Base-by-base conservation (phyloP, 2,329 filamentous ascomycete species). In the Trichoderma koningii region DNA sequence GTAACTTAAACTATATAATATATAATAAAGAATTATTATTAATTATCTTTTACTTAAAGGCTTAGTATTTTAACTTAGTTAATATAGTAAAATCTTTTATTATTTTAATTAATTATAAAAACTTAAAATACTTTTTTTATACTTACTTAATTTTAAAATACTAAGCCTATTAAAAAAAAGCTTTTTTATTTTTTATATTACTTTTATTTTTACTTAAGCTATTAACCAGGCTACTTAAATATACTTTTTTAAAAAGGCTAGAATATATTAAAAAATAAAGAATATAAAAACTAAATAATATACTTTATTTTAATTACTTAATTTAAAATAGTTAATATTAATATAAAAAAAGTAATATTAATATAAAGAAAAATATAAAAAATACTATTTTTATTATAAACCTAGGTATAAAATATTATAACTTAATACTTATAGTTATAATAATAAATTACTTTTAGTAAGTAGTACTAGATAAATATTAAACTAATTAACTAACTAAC, bases 1-100 rank as follows among this genome's bases (percentile, higher is more conserved):
- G n/a, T n/a, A n/a, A n/a, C n/a, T n/a, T n/a, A n/a, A n/a, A 60
- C 5, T 48, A 60, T 50, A 60, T 23, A 6, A 50, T 60, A 7
- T 60, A 60, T 60, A 60, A 60, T 60, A 48, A n/a, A n/a, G n/a
- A n/a, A n/a, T n/a, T n/a, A n/a, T n/a, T n/a, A n/a, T n/a, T n/a
- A n/a, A n/a, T n/a, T 34, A 56, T 56, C 5, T 44, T n/a, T 19
- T 56, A n/a, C 7, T n/a, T 56, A 26, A 56, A 56, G 5, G 7
- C 14, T 6, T 56, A 56, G 6, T n/a, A 6, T 28, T 56, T n/a
- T 5, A 10, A 26, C 6, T 2, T 28, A 28, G 6, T 28, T 28
- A 28, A 28, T 0, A 45, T 45, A 17, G 44, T 30, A 42, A 3
- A 19, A 1, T n/a, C 26, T 12, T 56, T 56, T 45, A 56, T 19